phyloP scores from a whole-genome alignment of 2,329 filamentous ascomycete species.

The Byssoonygena ceratinophila region DNA sequence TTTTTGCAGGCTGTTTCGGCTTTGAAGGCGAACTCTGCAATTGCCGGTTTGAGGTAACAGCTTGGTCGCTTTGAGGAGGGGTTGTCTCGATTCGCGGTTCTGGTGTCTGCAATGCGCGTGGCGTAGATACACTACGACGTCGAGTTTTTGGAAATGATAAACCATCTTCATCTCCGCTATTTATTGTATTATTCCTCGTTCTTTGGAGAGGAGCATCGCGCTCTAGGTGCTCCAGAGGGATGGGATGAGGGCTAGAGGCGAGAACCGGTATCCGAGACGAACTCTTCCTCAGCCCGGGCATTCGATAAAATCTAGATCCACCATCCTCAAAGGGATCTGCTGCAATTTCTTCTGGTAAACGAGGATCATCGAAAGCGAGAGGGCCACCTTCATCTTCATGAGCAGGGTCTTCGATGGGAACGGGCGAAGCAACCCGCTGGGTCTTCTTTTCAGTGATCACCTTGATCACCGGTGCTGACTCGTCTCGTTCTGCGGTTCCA shows the following conservation, averaged over 20 bases:
- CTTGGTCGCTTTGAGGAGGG: constrained; percentile 17
- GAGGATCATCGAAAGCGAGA: constrained; percentile 49
- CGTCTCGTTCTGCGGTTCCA: constrained; percentile 25
- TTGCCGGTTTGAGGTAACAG: constrained; percentile 11
- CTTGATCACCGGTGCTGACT: constrained; percentile 28
- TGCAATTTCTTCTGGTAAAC: constrained; percentile 67
- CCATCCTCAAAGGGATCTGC: constrained; percentile 33
- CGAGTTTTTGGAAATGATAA: constrained; percentile 53
- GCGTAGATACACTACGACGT: constrained; percentile 51
- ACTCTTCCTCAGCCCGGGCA: constrained; percentile 48
- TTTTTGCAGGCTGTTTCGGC: constrained; percentile 23
- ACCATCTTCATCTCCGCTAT: constrained; percentile 50
- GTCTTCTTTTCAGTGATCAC: constrained; percentile 27
- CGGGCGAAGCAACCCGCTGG: constrained; percentile 24
- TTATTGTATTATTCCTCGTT: constrained; percentile 44
- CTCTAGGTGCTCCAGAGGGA: constrained; percentile 61
- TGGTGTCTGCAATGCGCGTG: constrained; percentile 17
- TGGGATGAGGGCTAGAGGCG: constrained; percentile 65
- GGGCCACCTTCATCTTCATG: constrained; percentile 27
- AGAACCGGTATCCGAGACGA: constrained; percentile 78
- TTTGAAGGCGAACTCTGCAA: constrained; percentile 17
- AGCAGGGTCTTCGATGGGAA: constrained; percentile 31
- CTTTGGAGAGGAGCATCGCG: constrained; percentile 60
- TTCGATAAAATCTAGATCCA: constrained; percentile 41
- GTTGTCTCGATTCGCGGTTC: constrained; percentile 23